A percentile compares a stretch with the other conserved stretches of the same genome.
Evolutionary conservation across 2,329 filamentous ascomycete genomes (phyloP).

Genomic region (Pseudopyrenochaeta lycopersici): DNA sequence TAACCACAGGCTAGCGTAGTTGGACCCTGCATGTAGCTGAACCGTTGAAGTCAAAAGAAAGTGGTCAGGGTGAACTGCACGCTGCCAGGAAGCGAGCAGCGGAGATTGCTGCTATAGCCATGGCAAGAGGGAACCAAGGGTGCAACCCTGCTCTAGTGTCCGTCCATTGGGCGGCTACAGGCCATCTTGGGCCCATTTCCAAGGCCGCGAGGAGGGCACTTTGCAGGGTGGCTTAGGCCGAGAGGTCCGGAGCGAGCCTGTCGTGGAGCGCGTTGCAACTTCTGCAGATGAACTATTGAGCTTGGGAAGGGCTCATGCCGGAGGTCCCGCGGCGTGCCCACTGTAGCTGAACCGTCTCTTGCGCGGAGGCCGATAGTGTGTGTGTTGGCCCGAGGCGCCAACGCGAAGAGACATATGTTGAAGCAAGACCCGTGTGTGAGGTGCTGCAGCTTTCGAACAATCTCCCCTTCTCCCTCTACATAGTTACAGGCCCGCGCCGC

Average conservation of each 20-base stretch:
- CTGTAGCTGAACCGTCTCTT: conserved; percentile 21
- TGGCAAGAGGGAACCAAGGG: conserved; percentile 9
- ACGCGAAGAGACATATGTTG: conserved; percentile 10
- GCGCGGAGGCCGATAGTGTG: conserved; percentile 25
- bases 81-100: conserved; percentile 7
- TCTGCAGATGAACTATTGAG: not conserved
- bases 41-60: conserved; percentile 16
- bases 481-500: no score
- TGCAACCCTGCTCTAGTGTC: conserved; percentile 14
- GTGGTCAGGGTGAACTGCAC: not conserved
- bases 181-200: conserved; percentile 12
- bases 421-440: conserved; percentile 6
- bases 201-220: conserved; percentile 13
- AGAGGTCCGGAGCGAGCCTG: conserved; percentile 21
- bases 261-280: conserved; percentile 9
- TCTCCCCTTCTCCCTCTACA: no score
- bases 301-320: conserved; percentile 20
- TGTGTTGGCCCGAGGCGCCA: conserved; percentile 2
- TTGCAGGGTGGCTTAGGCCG: conserved; percentile 24
- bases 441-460: no score
- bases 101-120: conserved; percentile 1
- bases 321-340: conserved; percentile 27
- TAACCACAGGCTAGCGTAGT: conserved; percentile 20
- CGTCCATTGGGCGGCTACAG: conserved; percentile 7
- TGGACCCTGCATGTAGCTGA: conserved; percentile 22